Base-by-base conservation (phyloP, 345 rosid genomes). In the Pistacia integerrima region DNA sequence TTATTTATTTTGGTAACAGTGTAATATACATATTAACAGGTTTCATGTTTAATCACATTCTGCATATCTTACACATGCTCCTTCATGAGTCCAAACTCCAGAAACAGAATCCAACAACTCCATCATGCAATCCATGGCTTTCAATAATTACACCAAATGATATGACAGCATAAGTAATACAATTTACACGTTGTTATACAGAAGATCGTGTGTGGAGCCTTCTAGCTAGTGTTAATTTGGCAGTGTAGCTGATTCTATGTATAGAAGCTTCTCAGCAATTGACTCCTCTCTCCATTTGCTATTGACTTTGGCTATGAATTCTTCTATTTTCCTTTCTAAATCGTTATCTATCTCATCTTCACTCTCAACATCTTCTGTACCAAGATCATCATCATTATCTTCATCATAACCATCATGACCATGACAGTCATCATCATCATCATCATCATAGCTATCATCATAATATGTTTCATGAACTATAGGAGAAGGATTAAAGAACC, bases 211-310 rank as follows among this genome's bases (percentile, higher is more conserved):
- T 7, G 6, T 41, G 46, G 46, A 41, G 46, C 46, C 46, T 6
- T 41, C 9, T 7, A 41, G 46, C 46, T 41, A 41, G 8, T 46
- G 38, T 38, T 25, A 12, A 25, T 55, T n/a, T 25, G 22, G 44
- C 48, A 48, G 59, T 22, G 72, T 25, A 2, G 76, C 71, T n/a
- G 76, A 11, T 33, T 48, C 41, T 4, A 60, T 56, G 38, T 63
- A 78, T 14, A 67, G 72, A 67, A 75, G 55, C 63, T 68, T 57
- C 33, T 83, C 85, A 13, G 64, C 20, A 36, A 64, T 59, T 1
- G n/a, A 59, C 65, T 83, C 85, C 48, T 83, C 83, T 25, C 70
- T 65, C 83, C 85, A 46, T 80, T 65, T 59, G 49, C 57, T 62
- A 36, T 79, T 17, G 9, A 77, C 83, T 46, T 74, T 67, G 11